Evolutionary conservation across 352 stramenopile genomes (phyloP).

Genomic region (Phytophthora niederhauseri): DNA sequence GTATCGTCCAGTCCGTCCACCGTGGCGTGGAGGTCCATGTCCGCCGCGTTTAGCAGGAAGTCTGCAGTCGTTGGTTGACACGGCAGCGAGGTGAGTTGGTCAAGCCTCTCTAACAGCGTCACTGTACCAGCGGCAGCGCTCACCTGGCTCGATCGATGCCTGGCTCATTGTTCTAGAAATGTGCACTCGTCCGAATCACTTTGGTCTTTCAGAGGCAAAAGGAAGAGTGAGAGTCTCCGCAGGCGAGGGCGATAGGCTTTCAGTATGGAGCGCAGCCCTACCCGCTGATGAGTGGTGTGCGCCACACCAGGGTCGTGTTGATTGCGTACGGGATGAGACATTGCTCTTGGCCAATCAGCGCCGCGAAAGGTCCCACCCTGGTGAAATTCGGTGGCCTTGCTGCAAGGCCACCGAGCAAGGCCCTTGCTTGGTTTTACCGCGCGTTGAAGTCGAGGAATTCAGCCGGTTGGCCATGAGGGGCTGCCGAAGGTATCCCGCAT

Average conservation of each 20-base stretch:
- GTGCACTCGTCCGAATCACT: background rate
- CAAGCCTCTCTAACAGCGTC: no score
- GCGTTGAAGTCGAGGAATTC: background rate
- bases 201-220: conserved; percentile 8
- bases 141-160: conserved; percentile 23
- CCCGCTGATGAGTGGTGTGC: conserved; percentile 1
- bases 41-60: conserved; percentile 21
- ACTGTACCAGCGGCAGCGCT: background rate
- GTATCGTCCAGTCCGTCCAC: conserved; percentile 32
- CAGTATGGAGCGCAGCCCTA: conserved; percentile 2
- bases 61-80: conserved; percentile 14
- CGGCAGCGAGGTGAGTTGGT: background rate
- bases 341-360: background rate
- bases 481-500: background rate
- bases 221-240: conserved; percentile 3
- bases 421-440: conserved; percentile 4
- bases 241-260: background rate
- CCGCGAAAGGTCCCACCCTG: background rate
- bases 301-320: conserved; percentile 2
- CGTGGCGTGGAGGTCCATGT: conserved; percentile 26
- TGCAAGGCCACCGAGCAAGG: no score
- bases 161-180: conserved; percentile 25
- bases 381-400: background rate
- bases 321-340: conserved; percentile 25
- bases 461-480: background rate